A percentile compares a stretch with the other conserved stretches of the same genome.
Evolutionary conservation across 768 basidiomycete genomes (phyloP).

Genomic region (Russula emetica): DNA sequence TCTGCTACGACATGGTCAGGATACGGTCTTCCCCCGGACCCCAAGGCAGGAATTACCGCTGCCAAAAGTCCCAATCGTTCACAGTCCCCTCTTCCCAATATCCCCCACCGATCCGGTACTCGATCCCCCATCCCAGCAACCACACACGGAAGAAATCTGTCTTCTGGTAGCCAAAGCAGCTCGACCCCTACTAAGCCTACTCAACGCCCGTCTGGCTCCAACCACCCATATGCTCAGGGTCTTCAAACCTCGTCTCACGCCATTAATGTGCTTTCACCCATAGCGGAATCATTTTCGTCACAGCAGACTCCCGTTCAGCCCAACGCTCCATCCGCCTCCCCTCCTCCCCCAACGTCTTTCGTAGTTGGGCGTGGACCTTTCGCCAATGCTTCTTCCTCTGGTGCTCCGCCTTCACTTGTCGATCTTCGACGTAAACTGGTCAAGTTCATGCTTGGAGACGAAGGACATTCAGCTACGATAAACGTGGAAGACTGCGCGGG

Average conservation of each 20-base stretch:
- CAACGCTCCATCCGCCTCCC: constrained; percentile 45
- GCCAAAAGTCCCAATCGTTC: constrained; percentile 35
- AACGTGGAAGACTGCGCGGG: constrained; percentile 76
- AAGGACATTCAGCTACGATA: constrained; percentile 67
- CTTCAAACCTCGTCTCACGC: constrained; percentile 42
- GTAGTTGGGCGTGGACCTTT: constrained; percentile 61
- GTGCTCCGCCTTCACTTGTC: constrained; percentile 54
- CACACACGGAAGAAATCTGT: constrained; percentile 51
- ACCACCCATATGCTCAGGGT: constrained; percentile 59
- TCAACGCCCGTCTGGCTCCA: constrained; percentile 38
- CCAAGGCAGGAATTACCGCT: constrained; percentile 50
- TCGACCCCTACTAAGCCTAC: constrained; percentile 35
- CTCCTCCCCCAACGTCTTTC: constrained; percentile 36
- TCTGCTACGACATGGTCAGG: constrained; percentile 29
- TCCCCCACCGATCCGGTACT: constrained; percentile 31
- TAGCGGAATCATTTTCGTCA: constrained; percentile 57
- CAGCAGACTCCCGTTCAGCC: constrained; percentile 35
- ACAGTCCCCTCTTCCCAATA: constrained; percentile 40
- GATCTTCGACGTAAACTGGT: constrained; percentile 80
- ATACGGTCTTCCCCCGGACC: constrained; percentile 58
- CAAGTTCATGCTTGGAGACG: constrained; percentile 84
- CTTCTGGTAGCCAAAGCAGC: constrained; percentile 37
- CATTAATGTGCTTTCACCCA: constrained; percentile 58
- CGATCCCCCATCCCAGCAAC: constrained; percentile 35
- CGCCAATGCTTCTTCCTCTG: constrained; percentile 42